Conservation (phyloP, 768 basidiomycete genomes). For the Mycena belliarum region DNA sequence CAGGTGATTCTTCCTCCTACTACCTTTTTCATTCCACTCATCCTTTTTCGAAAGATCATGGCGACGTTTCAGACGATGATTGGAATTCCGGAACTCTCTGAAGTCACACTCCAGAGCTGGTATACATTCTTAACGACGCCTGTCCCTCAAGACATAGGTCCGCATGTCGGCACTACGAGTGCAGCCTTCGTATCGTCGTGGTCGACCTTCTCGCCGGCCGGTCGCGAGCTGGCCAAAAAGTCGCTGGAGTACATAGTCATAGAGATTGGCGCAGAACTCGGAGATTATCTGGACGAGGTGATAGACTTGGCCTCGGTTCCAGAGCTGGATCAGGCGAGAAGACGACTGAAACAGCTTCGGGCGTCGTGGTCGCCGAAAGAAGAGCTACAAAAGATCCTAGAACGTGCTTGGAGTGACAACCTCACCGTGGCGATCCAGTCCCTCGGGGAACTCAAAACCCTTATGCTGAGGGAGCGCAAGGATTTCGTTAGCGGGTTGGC, state of each 20-base stretch:
- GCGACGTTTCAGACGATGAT: conserved; percentile 92
- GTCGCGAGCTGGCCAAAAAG: conserved; percentile 53
- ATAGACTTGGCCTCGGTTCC: conserved; percentile 76
- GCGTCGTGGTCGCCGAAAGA: conserved; percentile 51
- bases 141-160: conserved; percentile 68
- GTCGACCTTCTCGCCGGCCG: conserved; percentile 56
- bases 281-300: conserved; percentile 67
- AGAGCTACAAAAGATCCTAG: conserved; percentile 64
- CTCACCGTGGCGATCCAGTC: conserved; percentile 73
- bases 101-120: conserved; percentile 83
- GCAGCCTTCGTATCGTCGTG: conserved; percentile 83
- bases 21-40: background rate
- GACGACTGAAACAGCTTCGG: conserved; percentile 47
- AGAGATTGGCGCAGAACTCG: conserved; percentile 57
- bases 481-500: conserved; percentile 62
- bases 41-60: conserved; percentile 68
- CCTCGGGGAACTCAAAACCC: conserved; percentile 69
- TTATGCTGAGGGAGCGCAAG: conserved; percentile 53
- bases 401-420: conserved; percentile 80
- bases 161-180: conserved; percentile 84
- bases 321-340: conserved; percentile 51
- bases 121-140: conserved; percentile 71
- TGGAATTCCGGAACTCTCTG: conserved; percentile 69
- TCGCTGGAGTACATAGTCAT: conserved; percentile 73
- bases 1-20: conserved; percentile 59